Evolutionary conservation across 2,329 filamentous ascomycete genomes (phyloP).

Genomic region (Pseudocercospora fuligena): DNA sequence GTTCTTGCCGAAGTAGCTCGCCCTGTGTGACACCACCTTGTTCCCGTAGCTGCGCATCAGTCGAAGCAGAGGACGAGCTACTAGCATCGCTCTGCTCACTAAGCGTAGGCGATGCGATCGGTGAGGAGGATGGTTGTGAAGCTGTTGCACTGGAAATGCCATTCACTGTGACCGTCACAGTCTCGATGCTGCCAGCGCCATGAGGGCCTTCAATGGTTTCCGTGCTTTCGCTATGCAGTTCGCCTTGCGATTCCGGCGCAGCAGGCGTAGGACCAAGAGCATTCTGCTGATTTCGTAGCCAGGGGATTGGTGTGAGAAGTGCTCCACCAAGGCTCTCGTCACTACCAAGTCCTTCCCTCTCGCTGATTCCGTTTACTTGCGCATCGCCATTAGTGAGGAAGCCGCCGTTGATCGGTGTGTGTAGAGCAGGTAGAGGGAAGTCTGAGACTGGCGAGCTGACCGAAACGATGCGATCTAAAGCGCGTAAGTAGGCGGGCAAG

Average conservation of each 20-base stretch:
- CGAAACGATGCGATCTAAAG: constrained; percentile 85
- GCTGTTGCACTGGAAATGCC: constrained; percentile 49
- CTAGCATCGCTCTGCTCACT: constrained; percentile 43
- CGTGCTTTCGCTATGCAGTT: constrained; percentile 73
- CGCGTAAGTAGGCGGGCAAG: constrained; percentile 83
- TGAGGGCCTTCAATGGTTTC: constrained; percentile 83
- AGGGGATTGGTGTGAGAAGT: constrained; percentile 89
- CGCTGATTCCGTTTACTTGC: constrained; percentile 66
- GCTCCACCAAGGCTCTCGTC: constrained; percentile 91
- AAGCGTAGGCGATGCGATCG: constrained; percentile 35
- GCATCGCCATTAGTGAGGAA: constrained; percentile 58
- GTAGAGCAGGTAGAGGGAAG: constrained; percentile 76
- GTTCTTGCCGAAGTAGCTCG: constrained; percentile 83
- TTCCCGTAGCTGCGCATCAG: constrained; percentile 42
- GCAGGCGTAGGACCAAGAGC: constrained; percentile 20
- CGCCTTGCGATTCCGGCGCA: constrained; percentile 43
- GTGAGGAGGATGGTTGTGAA: constrained; percentile 30
- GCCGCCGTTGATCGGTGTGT: constrained; percentile 49
- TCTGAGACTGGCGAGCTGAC: constrained; percentile 81
- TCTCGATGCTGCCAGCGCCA: constrained; percentile 78
- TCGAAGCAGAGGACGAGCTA: constrained; percentile 41
- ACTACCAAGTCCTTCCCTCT: constrained; percentile 65
- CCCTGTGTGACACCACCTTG: constrained; percentile 74
- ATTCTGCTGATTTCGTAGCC: constrained; percentile 59
- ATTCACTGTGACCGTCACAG: constrained; percentile 76